Evolutionary conservation across 352 stramenopile species (phyloP), one percentile per base, ranked within the genome.

Genomic region (Nothophytophthora sp.): DNA sequence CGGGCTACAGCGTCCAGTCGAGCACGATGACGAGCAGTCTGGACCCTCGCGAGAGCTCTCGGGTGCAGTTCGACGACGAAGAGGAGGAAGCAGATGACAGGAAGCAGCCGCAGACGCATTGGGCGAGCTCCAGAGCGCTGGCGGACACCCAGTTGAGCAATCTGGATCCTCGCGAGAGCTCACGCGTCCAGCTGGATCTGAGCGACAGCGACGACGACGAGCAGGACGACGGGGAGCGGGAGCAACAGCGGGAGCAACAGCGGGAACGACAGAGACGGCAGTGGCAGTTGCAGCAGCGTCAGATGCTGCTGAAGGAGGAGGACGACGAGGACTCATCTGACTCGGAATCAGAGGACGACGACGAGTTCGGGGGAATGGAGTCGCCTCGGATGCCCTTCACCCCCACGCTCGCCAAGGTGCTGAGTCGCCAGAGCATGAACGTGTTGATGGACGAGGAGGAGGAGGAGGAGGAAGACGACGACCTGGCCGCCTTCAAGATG

Each of bases 391-490:
- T 84, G 33, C 55, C 65, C 18, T 70, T 81, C 38, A 73, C 63
- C 25, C 57, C 70, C 41, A 63, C 64, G 15, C 58, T 86, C 43
- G 74, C 70, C 24, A 72, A 59, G 5, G 50, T 86, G 33, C 40
- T 86, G 11, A 48, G 55, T 29, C 75, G 75, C 22, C 58, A 80
- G 37, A 84, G 72, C 49, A 70, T 63, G 42, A 86, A 86, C 53
- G 56, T 84, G 5, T 43, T 86, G 11, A 73, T 86, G 7, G 75
- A 86, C 27, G 75, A 84, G 34, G 75, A 83, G 37, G 73, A 85
- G 23, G 59, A 71, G 16, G 60, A 63, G 5, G 63, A 83, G 5
- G 63, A 73, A 20, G 73, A 77, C 20, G 71, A 78, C 15, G 36
- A 54, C 25, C 15, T 48, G 4, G 34, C 37, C 29, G 43, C 52